phyloP scores from a whole-genome alignment of 148 eudicot genomes.

The Silene conica region DNA sequence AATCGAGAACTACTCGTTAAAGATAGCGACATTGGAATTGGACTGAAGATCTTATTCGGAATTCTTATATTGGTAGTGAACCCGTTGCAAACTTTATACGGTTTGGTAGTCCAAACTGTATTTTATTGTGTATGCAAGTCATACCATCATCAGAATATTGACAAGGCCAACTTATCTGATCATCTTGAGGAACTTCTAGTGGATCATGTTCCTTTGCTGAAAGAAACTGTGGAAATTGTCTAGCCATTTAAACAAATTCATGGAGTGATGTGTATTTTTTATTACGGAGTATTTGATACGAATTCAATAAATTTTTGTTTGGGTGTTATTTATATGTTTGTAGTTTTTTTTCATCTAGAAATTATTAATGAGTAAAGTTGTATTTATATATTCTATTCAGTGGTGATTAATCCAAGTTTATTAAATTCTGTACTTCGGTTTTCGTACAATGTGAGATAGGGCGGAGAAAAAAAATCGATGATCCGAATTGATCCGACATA shows the following conservation, averaged over 20 bases:
- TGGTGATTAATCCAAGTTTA: no score
- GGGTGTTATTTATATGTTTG: background rate
- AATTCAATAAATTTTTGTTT: background rate
- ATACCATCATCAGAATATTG: slow-evolving; percentile 48
- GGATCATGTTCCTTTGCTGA: slow-evolving; percentile 42
- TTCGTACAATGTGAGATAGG: no score
- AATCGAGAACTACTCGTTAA: slow-evolving; percentile 4
- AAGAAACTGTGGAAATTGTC: slow-evolving; percentile 24
- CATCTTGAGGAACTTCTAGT: slow-evolving; percentile 42
- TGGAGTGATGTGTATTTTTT: background rate
- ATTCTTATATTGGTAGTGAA: slow-evolving; percentile 18
- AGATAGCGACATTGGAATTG: background rate
- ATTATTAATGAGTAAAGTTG: background rate
- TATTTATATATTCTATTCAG: no score
- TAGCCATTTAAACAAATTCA: background rate
- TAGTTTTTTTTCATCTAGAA: background rate
- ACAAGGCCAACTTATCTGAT: slow-evolving; percentile 33
- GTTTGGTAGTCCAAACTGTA: slow-evolving; percentile 38
- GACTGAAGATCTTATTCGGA: slow-evolving; percentile 21
- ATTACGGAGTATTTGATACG: background rate
- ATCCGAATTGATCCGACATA: no score
- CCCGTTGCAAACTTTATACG: slow-evolving; percentile 22
- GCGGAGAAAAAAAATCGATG: no score
- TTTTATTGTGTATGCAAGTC: slow-evolving; percentile 61
- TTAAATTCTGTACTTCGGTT: no score